These are phyloP conservation scores for Colletotrichum spaethianum DNA, from an alignment of 2,329 filamentous ascomycete species.

Conservation along the genomic window DNA sequence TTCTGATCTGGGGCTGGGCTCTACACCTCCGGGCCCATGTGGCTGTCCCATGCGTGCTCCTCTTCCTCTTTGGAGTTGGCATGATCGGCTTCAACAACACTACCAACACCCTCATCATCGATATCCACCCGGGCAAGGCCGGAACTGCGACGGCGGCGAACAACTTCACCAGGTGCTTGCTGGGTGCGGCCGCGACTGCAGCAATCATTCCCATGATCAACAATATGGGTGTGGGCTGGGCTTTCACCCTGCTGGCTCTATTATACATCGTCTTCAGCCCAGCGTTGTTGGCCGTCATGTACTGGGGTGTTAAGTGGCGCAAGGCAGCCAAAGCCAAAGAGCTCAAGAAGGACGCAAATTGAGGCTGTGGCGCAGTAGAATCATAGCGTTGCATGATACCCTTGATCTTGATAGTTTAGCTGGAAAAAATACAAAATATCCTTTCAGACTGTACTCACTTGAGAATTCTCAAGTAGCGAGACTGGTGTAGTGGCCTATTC, in stretches of 20 bases:
- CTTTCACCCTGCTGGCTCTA: constrained; percentile 63
- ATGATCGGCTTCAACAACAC: constrained; percentile 70
- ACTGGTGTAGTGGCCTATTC: background rate
- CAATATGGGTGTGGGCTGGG: constrained; percentile 65
- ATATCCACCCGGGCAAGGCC: constrained; percentile 67
- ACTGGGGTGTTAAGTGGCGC: constrained; percentile 61
- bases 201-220: constrained; percentile 67
- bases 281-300: constrained; percentile 57
- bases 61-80: constrained; percentile 62
- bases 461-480: background rate
- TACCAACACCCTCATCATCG: constrained; percentile 67
- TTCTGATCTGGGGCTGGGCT: constrained; percentile 68
- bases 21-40: constrained; percentile 58
- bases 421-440: background rate
- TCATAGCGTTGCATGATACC: constrained; percentile 14
- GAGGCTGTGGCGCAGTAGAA: background rate
- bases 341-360: constrained; percentile 3
- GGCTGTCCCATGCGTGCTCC: constrained; percentile 62
- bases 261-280: constrained; percentile 58
- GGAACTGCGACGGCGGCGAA: constrained; percentile 70
- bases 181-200: constrained; percentile 68
- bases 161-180: constrained; percentile 68
- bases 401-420: background rate
- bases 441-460: background rate
- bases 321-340: constrained; percentile 49